Percentiles rank a stretch among this genome's conserved stretches.
phyloP scores from a whole-genome alignment of 495 filamentous ascomycete genomes.

The Lepidopterella palustris region DNA sequence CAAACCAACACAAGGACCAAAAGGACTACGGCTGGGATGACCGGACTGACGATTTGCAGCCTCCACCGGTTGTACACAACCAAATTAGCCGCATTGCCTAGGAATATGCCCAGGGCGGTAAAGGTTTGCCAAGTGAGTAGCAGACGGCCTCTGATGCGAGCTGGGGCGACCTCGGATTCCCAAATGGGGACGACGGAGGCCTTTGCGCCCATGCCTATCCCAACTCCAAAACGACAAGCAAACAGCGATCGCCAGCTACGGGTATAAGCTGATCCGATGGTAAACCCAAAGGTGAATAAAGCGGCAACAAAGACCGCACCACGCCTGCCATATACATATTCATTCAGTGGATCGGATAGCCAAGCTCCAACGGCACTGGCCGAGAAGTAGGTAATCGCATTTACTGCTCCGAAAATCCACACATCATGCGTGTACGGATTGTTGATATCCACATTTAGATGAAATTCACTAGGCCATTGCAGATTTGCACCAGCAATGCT shows the following conservation, averaged over 20 bases:
- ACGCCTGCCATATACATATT: conserved; percentile 21
- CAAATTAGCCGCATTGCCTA: not conserved
- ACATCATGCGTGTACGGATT: conserved; percentile 7
- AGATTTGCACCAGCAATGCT: conserved; percentile 16
- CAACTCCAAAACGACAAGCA: conserved; percentile 15
- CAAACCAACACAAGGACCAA: not conserved
- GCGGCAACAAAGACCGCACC: conserved; percentile 23
- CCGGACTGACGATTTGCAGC: not conserved
- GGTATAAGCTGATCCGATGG: conserved; percentile 18
- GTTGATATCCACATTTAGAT: not conserved
- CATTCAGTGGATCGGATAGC: conserved; percentile 24
- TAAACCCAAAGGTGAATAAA: conserved; percentile 9
- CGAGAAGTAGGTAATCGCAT: conserved; percentile 20
- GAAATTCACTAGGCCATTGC: conserved; percentile 6
- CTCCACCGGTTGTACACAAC: not conserved
- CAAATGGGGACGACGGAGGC: conserved; percentile 9
- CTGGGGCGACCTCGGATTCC: not conserved
- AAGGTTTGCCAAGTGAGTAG: not conserved
- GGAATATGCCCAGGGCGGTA: not conserved
- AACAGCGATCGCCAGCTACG: conserved; percentile 17
- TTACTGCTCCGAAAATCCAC: conserved; percentile 18
- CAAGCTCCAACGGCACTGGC: conserved; percentile 16
- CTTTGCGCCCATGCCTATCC: conserved; percentile 28
- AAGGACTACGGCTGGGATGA: not conserved
- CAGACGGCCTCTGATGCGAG: not conserved